phyloP scores from a whole-genome alignment of 1,139 yeast species.

The Spathaspora jeffriesii region DNA sequence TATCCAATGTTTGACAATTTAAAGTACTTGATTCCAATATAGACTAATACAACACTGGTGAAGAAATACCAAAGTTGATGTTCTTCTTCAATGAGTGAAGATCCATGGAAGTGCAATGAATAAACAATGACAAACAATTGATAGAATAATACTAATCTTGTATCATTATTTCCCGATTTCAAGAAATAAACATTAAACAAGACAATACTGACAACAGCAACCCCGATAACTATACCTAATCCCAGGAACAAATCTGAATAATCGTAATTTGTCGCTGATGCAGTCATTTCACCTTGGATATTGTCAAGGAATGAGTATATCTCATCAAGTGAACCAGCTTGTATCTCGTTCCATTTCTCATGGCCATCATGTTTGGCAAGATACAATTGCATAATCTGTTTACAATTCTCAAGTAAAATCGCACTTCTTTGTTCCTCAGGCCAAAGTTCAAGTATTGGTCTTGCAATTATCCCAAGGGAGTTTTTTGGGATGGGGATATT shows the following conservation, averaged over 20 bases:
- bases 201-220: slow-evolving; percentile 24
- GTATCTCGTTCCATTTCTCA: slow-evolving; percentile 15
- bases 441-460: slow-evolving; percentile 58
- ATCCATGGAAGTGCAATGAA: slow-evolving; percentile 73
- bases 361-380: slow-evolving; percentile 23
- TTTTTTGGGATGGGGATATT: slow-evolving; percentile 87
- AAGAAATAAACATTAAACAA: slow-evolving; percentile 18
- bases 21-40: slow-evolving; percentile 14
- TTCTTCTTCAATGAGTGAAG: slow-evolving; percentile 95
- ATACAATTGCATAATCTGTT: slow-evolving; percentile 51
- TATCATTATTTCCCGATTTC: slow-evolving; percentile 10
- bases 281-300: slow-evolving; percentile 58
- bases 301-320: slow-evolving; percentile 41
- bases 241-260: slow-evolving; percentile 54
- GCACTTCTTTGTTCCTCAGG: slow-evolving; percentile 30
- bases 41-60: slow-evolving; percentile 29
- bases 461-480: slow-evolving; percentile 73
- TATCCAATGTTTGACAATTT: slow-evolving; percentile 9
- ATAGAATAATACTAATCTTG: slow-evolving; percentile 21
- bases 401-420: slow-evolving; percentile 58
- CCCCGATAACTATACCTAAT: slow-evolving; percentile 29
- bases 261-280: slow-evolving; percentile 75
- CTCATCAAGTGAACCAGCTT: slow-evolving; percentile 16
- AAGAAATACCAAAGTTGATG: slow-evolving; percentile 97
- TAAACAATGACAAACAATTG: slow-evolving; percentile 41